Conservation (phyloP, 768 basidiomycete species). For the Serendipita sp. region DNA sequence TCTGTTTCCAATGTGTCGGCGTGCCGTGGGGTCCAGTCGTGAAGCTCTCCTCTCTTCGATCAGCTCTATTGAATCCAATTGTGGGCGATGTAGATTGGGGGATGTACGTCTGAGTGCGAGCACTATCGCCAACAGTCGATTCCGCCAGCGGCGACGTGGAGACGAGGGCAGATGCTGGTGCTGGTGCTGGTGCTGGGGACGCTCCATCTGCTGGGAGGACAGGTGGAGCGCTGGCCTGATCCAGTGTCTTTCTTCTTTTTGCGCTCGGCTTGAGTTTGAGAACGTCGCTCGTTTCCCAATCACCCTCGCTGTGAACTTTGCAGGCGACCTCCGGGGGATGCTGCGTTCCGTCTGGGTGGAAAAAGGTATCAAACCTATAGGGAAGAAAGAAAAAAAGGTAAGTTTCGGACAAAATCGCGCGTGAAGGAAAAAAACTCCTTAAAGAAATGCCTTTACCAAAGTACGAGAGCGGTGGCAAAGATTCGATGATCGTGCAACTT, state of each 20-base stretch:
- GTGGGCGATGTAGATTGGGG: not conserved
- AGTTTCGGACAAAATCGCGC: no score
- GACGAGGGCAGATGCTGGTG: not conserved
- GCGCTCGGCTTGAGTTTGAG: constrained; percentile 46
- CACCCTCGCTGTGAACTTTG: constrained; percentile 19
- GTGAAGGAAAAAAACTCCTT: not conserved
- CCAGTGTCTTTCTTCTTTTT: constrained; percentile 27
- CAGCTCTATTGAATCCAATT: not conserved
- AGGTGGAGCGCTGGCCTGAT: constrained; percentile 19
- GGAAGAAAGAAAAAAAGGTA: not conserved
- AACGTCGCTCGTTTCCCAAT: constrained; percentile 18
- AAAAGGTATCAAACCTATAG: constrained; percentile 71
- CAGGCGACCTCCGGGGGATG: constrained; percentile 32
- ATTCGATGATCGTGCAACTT: constrained; percentile 25
- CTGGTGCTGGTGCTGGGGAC: constrained; percentile 8
- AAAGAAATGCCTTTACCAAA: constrained; percentile 31
- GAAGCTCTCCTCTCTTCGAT: constrained; percentile 37
- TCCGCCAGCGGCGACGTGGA: not conserved
- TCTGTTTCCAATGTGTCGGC: constrained; percentile 96
- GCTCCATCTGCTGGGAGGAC: not conserved
- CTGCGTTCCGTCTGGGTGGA: constrained; percentile 43
- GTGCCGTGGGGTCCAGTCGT: constrained; percentile 80
- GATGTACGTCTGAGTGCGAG: not conserved
- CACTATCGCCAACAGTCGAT: not conserved
- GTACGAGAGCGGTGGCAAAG: constrained; percentile 63